Conservation (phyloP, 768 basidiomycete genomes). For the Boletales sp. region DNA sequence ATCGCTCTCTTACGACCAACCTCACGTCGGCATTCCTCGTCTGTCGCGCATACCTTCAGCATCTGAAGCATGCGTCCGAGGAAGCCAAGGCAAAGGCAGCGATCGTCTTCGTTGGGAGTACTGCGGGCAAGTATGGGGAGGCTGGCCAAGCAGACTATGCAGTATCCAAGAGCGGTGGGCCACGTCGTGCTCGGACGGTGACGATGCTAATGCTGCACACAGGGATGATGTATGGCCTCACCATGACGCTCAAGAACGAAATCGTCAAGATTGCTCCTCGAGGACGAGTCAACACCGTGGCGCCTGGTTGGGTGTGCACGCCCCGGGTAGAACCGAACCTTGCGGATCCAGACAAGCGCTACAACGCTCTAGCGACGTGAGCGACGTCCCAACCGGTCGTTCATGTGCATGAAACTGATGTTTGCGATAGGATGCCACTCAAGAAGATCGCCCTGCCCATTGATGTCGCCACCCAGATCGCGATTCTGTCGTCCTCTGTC, state of each 20-base stretch:
- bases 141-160: slow-evolving; percentile 66
- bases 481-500: slow-evolving; percentile 53
- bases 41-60: slow-evolving; percentile 54
- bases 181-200: not conserved
- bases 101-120: slow-evolving; percentile 67
- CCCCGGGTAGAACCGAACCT: slow-evolving; percentile 58
- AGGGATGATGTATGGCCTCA: slow-evolving; percentile 75
- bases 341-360: slow-evolving; percentile 49
- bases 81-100: slow-evolving; percentile 52
- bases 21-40: slow-evolving; percentile 68
- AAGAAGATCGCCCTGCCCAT: slow-evolving; percentile 61
- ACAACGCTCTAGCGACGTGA: slow-evolving; percentile 66
- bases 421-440: slow-evolving; percentile 53
- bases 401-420: no score
- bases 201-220: no score
- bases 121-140: slow-evolving; percentile 72
- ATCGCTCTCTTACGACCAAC: slow-evolving; percentile 56
- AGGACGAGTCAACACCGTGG: slow-evolving; percentile 66
- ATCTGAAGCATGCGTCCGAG: slow-evolving; percentile 36
- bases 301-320: slow-evolving; percentile 67
- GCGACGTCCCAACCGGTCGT: slow-evolving; percentile 13
- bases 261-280: slow-evolving; percentile 71
- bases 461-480: slow-evolving; percentile 66
- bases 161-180: slow-evolving; percentile 64
- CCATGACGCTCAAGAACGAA: slow-evolving; percentile 71